These are phyloP conservation scores for Bryoglossum gracile DNA, from an alignment of 495 filamentous ascomycete species.

Conservation along the genomic window DNA sequence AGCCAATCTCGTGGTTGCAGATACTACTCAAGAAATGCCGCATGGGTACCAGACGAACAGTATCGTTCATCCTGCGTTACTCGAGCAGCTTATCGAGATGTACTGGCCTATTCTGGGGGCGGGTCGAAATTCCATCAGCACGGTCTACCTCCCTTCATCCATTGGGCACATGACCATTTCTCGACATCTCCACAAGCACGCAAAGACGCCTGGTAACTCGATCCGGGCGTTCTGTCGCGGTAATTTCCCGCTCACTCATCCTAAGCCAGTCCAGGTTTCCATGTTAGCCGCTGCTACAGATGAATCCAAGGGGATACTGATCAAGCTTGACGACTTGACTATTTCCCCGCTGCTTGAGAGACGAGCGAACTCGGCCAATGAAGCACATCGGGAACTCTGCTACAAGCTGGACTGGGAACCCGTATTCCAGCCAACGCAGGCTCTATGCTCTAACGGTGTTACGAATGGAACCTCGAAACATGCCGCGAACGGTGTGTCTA, in stretches of 20 bases:
- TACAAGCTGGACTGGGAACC: constrained; percentile 34
- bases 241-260: constrained; percentile 20
- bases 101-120: constrained; percentile 37
- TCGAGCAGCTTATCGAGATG: constrained; percentile 23
- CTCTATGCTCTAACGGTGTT: neutral
- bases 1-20: constrained; percentile 2
- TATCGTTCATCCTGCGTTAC: constrained; percentile 17
- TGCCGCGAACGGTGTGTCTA: neutral
- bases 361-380: constrained; percentile 19
- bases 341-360: constrained; percentile 32
- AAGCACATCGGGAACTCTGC: constrained; percentile 27
- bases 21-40: constrained; percentile 17
- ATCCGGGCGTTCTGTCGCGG: constrained; percentile 30
- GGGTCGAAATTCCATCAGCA: constrained; percentile 32
- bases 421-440: neutral
- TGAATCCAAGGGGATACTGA: constrained; percentile 24
- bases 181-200: constrained; percentile 28
- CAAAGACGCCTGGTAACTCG: constrained; percentile 25
- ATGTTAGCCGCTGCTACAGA: constrained; percentile 27
- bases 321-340: constrained; percentile 28
- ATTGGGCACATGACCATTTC: constrained; percentile 30
- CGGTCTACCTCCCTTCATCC: constrained; percentile 38
- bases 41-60: constrained; percentile 4
- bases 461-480: constrained; percentile 5
- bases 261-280: constrained; percentile 30